Evolutionary conservation across 805 yeast genomes (phyloP).

Genomic region (Metschnikowia lachancei): DNA sequence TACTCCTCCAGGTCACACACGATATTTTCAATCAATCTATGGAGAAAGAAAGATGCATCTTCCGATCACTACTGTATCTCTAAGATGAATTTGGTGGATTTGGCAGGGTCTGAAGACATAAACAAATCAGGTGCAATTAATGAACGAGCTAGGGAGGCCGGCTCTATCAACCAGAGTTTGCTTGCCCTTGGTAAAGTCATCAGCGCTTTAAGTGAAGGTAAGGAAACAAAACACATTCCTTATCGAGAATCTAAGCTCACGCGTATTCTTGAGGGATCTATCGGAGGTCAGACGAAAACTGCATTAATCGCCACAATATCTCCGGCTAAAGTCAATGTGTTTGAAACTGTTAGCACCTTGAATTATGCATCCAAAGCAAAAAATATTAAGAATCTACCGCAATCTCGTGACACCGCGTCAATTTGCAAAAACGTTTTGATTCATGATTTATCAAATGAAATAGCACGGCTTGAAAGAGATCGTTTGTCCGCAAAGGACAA

Average conservation of each 20-base stretch:
- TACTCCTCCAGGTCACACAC: constrained; percentile 75
- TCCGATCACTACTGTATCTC: constrained; percentile 41
- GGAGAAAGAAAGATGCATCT: constrained; percentile 42
- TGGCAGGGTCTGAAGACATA: constrained; percentile 94
- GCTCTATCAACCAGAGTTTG: constrained; percentile 84
- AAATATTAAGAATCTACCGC: constrained; percentile 65
- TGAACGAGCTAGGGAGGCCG: constrained; percentile 89
- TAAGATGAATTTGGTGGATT: constrained; percentile 81
- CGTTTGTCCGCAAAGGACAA: constrained; percentile 57
- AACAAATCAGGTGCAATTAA: constrained; percentile 82
- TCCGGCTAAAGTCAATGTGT: constrained; percentile 73
- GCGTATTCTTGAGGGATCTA: constrained; percentile 68
- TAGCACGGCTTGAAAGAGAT: constrained; percentile 56
- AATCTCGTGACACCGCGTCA: constrained; percentile 35
- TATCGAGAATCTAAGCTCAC: constrained; percentile 82
- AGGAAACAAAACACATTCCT: constrained; percentile 61
- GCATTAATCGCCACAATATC: constrained; percentile 84
- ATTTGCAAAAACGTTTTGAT: constrained; percentile 52
- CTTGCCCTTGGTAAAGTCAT: constrained; percentile 88
- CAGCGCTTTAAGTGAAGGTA: constrained; percentile 45
- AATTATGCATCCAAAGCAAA: constrained; percentile 89
- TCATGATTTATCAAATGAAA: constrained; percentile 54
- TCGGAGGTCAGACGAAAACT: constrained; percentile 88
- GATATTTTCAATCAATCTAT: constrained; percentile 62
- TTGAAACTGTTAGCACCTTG: constrained; percentile 80